Evolutionary conservation across 768 basidiomycete genomes (phyloP).

Genomic region (Megacollybia marginata): DNA sequence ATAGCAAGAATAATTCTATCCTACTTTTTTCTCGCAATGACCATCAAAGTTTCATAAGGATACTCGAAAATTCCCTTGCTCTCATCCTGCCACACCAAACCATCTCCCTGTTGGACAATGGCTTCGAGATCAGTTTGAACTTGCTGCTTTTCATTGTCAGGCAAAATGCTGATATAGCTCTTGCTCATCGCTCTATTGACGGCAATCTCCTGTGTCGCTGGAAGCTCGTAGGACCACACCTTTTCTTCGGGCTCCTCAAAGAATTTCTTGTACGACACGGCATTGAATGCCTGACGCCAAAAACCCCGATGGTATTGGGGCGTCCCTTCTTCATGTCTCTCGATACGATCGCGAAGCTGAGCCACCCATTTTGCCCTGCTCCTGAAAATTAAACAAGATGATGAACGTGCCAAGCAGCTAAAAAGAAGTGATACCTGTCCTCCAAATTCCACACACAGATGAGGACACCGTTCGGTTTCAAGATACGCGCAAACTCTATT

Average conservation of each 20-base stretch:
- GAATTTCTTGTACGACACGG: slow-evolving; percentile 44
- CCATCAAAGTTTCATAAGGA: slow-evolving; percentile 64
- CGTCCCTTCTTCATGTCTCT: slow-evolving; percentile 60
- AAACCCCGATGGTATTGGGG: slow-evolving; percentile 77
- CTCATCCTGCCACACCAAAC: slow-evolving; percentile 71
- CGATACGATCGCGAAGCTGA: slow-evolving; percentile 60
- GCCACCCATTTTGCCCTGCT: slow-evolving; percentile 67
- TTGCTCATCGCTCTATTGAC: slow-evolving; percentile 72
- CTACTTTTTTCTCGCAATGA: slow-evolving; percentile 41
- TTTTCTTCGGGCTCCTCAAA: slow-evolving; percentile 59
- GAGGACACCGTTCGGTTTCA: slow-evolving; percentile 67
- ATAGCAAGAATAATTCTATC: neutral
- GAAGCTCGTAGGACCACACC: slow-evolving; percentile 43
- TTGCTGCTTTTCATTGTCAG: slow-evolving; percentile 46
- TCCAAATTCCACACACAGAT: slow-evolving; percentile 90
- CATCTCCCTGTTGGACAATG: slow-evolving; percentile 54
- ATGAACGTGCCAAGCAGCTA: neutral
- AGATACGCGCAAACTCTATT: slow-evolving; percentile 70
- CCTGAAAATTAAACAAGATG: slow-evolving; percentile 29
- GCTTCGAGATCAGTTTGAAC: slow-evolving; percentile 43
- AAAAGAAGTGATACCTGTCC: slow-evolving; percentile 43
- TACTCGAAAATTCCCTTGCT: slow-evolving; percentile 69
- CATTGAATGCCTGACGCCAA: slow-evolving; percentile 69
- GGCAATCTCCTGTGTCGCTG: slow-evolving; percentile 45
- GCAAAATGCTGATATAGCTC: slow-evolving; percentile 71